phyloP scores from a whole-genome alignment of 306 rosid genomes.

The Fragaria ananassa region DNA sequence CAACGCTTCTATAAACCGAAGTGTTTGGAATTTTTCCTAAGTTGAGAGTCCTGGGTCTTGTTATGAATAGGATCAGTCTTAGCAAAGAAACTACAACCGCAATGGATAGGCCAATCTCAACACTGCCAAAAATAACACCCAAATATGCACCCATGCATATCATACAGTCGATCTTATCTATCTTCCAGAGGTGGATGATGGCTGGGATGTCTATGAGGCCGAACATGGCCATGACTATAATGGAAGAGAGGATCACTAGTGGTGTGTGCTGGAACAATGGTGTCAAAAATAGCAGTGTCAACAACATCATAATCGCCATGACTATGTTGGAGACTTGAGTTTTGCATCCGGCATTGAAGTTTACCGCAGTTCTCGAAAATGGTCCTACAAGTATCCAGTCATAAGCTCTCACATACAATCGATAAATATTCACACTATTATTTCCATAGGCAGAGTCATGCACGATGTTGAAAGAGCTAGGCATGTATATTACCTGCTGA shows the following conservation, averaged over 20 bases:
- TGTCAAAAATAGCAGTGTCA: constrained; percentile 42
- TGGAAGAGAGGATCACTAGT: constrained; percentile 45
- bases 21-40: constrained; percentile 74
- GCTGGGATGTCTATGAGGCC: constrained; percentile 40
- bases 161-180: constrained; percentile 40
- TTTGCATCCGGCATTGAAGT: constrained; percentile 56
- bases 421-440: background rate
- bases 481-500: constrained; percentile 33
- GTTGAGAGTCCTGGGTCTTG: constrained; percentile 68
- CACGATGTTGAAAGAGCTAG: background rate
- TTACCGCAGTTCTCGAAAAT: constrained; percentile 46
- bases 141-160: constrained; percentile 38
- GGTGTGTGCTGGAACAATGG: constrained; percentile 53
- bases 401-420: background rate
- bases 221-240: constrained; percentile 45
- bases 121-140: constrained; percentile 42
- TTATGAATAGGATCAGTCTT: constrained; percentile 58
- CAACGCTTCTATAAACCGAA: constrained; percentile 59
- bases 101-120: constrained; percentile 41
- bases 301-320: constrained; percentile 44
- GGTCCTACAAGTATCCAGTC: constrained; percentile 32
- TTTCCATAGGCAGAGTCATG: background rate
- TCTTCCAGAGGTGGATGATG: constrained; percentile 47
- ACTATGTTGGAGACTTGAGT: constrained; percentile 44
- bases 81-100: constrained; percentile 49